phyloP scores from a whole-genome alignment of 2,329 filamentous ascomycete species.

The Onygenales sp. region DNA sequence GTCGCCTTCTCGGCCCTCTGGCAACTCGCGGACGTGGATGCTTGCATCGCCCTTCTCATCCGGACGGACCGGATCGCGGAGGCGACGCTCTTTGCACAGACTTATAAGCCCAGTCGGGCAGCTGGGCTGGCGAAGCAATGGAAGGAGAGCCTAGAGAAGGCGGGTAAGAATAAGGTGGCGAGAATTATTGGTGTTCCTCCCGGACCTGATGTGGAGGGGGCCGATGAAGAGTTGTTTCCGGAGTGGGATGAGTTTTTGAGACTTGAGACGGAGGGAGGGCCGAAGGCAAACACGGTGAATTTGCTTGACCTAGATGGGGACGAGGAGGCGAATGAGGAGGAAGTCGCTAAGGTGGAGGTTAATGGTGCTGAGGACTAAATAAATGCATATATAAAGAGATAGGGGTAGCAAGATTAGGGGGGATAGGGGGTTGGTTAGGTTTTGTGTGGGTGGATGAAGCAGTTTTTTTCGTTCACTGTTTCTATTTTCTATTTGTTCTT shows the following conservation, averaged over 20 bases:
- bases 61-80: conserved; percentile 74
- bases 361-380: conserved; percentile 13
- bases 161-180: conserved; percentile 74
- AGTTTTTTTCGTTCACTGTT: neutral
- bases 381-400: conserved; percentile 7
- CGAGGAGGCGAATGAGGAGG: conserved; percentile 19
- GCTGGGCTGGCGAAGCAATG: conserved; percentile 60
- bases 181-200: conserved; percentile 75
- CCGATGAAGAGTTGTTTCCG: conserved; percentile 75
- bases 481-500: neutral
- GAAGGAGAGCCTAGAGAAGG: conserved; percentile 76
- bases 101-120: conserved; percentile 78
- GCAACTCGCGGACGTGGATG: conserved; percentile 74
- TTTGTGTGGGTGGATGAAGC: neutral
- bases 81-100: conserved; percentile 85
- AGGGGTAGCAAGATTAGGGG: neutral
- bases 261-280: conserved; percentile 63
- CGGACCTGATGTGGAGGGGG: conserved; percentile 47
- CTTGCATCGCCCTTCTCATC: conserved; percentile 68
- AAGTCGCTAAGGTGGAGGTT: conserved; percentile 23
- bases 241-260: conserved; percentile 89
- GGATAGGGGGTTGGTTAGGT: neutral
- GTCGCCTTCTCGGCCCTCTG: conserved; percentile 86
- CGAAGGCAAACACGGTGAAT: conserved; percentile 24
- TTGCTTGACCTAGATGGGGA: conserved; percentile 33